phyloP scores from a whole-genome alignment of 495 filamentous ascomycete genomes.

The Penicillium manginii region DNA sequence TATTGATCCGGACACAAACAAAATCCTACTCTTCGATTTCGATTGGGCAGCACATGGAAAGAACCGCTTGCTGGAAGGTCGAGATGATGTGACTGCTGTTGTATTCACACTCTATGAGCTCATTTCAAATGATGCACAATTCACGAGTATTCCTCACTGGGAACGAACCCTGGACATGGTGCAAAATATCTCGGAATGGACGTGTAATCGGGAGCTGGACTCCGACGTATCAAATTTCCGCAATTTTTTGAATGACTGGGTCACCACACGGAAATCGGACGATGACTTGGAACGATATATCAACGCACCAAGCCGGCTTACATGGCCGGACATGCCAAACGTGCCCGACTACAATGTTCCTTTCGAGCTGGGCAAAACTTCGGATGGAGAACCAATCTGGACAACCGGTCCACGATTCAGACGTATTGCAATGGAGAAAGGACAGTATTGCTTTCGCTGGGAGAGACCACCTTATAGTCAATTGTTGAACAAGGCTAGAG shows the following conservation, averaged over 20 bases:
- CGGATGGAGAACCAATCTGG: neutral
- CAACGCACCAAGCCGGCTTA: conserved; percentile 21
- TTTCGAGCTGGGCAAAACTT: neutral
- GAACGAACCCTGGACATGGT: conserved; percentile 26
- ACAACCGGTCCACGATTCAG: neutral
- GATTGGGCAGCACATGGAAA: conserved; percentile 31
- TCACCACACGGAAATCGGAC: conserved; percentile 19
- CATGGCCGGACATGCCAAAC: conserved; percentile 24
- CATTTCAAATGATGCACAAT: conserved; percentile 37
- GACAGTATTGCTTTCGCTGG: neutral
- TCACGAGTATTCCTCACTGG: conserved; percentile 23
- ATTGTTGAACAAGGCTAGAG: neutral
- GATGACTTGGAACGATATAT: conserved; percentile 24
- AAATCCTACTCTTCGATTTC: conserved; percentile 47
- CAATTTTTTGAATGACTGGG: conserved; percentile 25
- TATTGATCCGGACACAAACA: conserved; percentile 32
- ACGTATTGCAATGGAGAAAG: neutral
- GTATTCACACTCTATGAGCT: conserved; percentile 45
- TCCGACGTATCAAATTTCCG: conserved; percentile 27
- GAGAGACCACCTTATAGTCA: neutral
- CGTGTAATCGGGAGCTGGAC: conserved; percentile 24
- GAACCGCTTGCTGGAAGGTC: conserved; percentile 20
- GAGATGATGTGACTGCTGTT: conserved; percentile 43
- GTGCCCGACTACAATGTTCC: conserved; percentile 25
- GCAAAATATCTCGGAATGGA: conserved; percentile 25